Conservation (phyloP, 148 eudicot species). For the Agrostemma githago region DNA sequence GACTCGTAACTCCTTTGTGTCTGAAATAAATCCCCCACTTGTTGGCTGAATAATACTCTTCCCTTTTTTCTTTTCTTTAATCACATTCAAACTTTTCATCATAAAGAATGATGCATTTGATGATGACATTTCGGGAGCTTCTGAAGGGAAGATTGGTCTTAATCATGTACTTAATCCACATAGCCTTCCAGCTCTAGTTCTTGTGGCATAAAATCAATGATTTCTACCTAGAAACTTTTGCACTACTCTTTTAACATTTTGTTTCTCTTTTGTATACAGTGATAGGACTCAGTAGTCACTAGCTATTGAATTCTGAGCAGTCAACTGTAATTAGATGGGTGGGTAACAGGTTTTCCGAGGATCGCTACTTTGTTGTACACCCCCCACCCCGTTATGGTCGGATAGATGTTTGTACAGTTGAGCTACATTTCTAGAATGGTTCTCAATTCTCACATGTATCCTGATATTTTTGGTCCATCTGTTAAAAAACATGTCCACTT, state of each 20-base stretch:
- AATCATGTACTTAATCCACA: background rate
- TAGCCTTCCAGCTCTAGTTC: conserved; percentile 11
- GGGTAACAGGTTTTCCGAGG: conserved; percentile 4
- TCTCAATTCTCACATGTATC: background rate
- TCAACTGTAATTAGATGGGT: background rate
- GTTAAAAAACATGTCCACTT: background rate
- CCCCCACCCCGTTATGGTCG: conserved; percentile 2
- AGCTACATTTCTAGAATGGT: too few relatives aligned
- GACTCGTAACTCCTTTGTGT: too few relatives aligned
- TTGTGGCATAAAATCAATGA: background rate
- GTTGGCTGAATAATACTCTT: too few relatives aligned
- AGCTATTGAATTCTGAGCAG: background rate
- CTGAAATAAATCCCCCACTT: too few relatives aligned
- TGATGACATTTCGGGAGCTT: conserved; percentile 10
- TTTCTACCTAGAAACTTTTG: background rate
- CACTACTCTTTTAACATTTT: background rate
- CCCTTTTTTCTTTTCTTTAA: too few relatives aligned
- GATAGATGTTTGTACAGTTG: background rate
- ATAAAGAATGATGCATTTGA: conserved; percentile 11
- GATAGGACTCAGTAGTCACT: background rate
- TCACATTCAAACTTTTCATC: too few relatives aligned
- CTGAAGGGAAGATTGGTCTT: conserved; percentile 1
- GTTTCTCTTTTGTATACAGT: background rate
- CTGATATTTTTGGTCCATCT: background rate
- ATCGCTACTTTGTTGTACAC: background rate